These are phyloP conservation scores for Knufia petricola DNA, from an alignment of 2,329 filamentous ascomycete species.

Conservation along the genomic window DNA sequence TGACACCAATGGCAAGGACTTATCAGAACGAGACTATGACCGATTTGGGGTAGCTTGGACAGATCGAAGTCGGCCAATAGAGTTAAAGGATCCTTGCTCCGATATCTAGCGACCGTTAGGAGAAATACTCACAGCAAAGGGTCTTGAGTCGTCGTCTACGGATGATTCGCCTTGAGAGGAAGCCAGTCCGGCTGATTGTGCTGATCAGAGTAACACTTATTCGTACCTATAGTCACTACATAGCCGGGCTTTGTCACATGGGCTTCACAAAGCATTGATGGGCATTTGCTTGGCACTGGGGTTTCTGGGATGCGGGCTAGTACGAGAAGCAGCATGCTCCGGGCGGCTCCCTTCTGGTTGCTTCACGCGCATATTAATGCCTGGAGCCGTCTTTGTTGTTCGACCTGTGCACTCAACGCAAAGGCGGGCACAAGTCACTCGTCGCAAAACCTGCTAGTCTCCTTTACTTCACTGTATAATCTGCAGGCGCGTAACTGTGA, in stretches of 20 bases:
- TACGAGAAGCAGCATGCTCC: not conserved
- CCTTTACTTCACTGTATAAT: too few species aligned
- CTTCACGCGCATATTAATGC: not conserved
- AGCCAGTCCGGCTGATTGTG: too few species aligned
- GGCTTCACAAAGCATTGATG: too few species aligned
- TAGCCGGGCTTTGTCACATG: too few species aligned
- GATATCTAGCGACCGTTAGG: not conserved
- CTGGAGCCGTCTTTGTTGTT: not conserved
- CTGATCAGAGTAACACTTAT: too few species aligned
- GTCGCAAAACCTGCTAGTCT: too few species aligned
- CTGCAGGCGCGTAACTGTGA: not conserved
- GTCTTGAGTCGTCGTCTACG: too few species aligned
- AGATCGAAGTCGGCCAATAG: not conserved
- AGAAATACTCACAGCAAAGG: not conserved
- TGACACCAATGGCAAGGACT: not conserved
- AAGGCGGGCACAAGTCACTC: not conserved
- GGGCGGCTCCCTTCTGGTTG: not conserved
- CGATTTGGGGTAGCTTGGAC: not conserved
- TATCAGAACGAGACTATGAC: not conserved
- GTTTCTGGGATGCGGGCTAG: slow-evolving; percentile 1
- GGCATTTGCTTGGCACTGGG: not conserved
- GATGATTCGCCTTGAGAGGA: too few species aligned
- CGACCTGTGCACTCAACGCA: not conserved
- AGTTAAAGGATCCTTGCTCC: not conserved
- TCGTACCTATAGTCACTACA: too few species aligned